Base-by-base conservation (phyloP, 768 basidiomycete genomes). In the Sporobolomyces phaffii region DNA sequence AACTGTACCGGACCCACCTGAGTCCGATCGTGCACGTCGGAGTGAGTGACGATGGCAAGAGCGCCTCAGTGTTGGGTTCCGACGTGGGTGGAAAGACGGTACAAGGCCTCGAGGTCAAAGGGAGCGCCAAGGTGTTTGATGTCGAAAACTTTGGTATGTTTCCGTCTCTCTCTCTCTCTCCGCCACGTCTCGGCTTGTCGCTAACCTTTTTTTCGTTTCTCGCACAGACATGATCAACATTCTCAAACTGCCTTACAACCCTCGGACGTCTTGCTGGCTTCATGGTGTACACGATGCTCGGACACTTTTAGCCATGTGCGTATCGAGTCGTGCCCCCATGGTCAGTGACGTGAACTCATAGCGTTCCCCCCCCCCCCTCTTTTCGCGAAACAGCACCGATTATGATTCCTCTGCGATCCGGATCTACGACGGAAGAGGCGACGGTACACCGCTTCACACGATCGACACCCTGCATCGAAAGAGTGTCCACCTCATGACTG, bases 141-240 rank as follows among this genome's bases (percentile, higher is more conserved):
- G 91, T 99, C 2, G 84, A 96, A 66, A 97, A 98, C 79, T 98
- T 97, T 77, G 96, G 94, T 96, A 73, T 53, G 88, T 76, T 22
- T 20, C 7, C 22, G 8, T 18, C 18, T 10, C 10, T 8, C 11
- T 22, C 7, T 15, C 9, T 38, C 1, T 0, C 5, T 6, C n/a
- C n/a, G n/a, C n/a, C n/a, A n/a, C n/a, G n/a, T n/a, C n/a, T n/a
- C n/a, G n/a, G n/a, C n/a, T n/a, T n/a, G n/a, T n/a, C n/a, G n/a
- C n/a, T n/a, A n/a, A n/a, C n/a, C n/a, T n/a, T n/a, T n/a, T n/a
- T n/a, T n/a, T n/a, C n/a, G n/a, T n/a, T n/a, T n/a, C 18, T 31
- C 41, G 5, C 6, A 43, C 72, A 97, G 94, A 99, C 77, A 97
- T 98, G 94, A 98, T 98, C 75, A 98, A 96, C 77, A 96, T 97